Percentiles rank a stretch among this genome's conserved stretches.
Conservation (phyloP, 192 early-diverging fungal genomes). For the Spizellomyces sp. region DNA sequence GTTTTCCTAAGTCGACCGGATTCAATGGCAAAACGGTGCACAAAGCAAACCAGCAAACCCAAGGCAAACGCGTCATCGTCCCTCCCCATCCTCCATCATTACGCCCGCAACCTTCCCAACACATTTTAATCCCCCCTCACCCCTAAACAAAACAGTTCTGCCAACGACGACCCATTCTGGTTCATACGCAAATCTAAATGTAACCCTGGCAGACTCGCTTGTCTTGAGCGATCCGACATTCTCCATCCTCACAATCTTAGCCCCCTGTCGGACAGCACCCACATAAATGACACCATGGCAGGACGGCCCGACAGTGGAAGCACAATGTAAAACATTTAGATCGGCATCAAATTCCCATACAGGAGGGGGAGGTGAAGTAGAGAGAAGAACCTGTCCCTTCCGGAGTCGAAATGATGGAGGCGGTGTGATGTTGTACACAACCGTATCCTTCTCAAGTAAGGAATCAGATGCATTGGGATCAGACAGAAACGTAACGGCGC, state of each 20-base stretch:
- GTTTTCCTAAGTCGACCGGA: no score
- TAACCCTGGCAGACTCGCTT: conserved; percentile 53
- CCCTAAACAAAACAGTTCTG: conserved; percentile 61
- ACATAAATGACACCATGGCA: conserved; percentile 65
- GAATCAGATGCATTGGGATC: neutral
- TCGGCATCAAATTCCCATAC: conserved; percentile 67
- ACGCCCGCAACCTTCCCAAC: conserved; percentile 57
- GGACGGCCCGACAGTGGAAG: conserved; percentile 50
- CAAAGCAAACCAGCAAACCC: no score
- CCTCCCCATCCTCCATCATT: no score
- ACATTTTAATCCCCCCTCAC: conserved; percentile 67
- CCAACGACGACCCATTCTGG: conserved; percentile 64
- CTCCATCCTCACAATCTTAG: conserved; percentile 40
- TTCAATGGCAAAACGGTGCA: no score
- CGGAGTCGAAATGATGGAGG: conserved; percentile 30
- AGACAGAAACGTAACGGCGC: conserved; percentile 55
- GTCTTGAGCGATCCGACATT: conserved; percentile 27
- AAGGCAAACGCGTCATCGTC: no score
- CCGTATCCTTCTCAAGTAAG: no score
- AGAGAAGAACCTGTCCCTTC: conserved; percentile 33
- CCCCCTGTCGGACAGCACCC: conserved; percentile 58
- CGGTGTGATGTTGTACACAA: neutral
- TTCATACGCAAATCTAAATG: conserved; percentile 61
- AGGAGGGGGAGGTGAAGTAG: neutral
- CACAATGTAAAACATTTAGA: conserved; percentile 62